These are phyloP conservation scores for Camellia granthamiana DNA, from an alignment of 148 eudicot genomes.

Conservation along the genomic window DNA sequence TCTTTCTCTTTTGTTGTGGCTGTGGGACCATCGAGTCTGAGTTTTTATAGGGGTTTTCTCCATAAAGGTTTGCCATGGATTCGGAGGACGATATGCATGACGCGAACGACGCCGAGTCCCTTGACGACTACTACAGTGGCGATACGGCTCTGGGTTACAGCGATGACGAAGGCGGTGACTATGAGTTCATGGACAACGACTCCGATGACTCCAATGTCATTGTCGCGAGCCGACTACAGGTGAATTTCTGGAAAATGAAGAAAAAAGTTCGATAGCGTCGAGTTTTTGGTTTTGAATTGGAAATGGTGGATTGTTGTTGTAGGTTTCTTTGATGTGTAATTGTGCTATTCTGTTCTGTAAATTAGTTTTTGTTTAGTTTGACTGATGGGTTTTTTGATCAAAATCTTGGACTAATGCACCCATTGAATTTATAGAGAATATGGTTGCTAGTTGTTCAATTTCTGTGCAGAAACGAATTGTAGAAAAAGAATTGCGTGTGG, in stretches of 20 bases:
- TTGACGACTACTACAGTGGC: conserved; percentile 49
- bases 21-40: not conserved
- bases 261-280: not conserved
- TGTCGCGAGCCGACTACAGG: conserved; percentile 26
- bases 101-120: conserved; percentile 54
- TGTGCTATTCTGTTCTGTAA: not conserved
- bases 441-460: not conserved
- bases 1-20: not conserved
- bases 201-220: conserved; percentile 25
- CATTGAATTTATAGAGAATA: not conserved
- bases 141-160: conserved; percentile 30
- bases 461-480: not conserved
- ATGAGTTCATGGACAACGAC: conserved; percentile 36
- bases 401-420: not conserved
- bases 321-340: not conserved
- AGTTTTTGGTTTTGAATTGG: not conserved
- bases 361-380: not conserved
- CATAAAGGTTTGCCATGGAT: conserved; percentile 26
- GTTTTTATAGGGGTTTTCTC: not conserved
- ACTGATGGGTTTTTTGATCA: not conserved
- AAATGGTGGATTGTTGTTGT: not conserved
- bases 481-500: not conserved
- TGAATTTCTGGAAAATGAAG: not conserved
- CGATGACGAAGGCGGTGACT: conserved; percentile 36
- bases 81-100: conserved; percentile 62